Base-by-base conservation (phyloP, 2,329 filamentous ascomycete genomes). In the Alternaria sp. region DNA sequence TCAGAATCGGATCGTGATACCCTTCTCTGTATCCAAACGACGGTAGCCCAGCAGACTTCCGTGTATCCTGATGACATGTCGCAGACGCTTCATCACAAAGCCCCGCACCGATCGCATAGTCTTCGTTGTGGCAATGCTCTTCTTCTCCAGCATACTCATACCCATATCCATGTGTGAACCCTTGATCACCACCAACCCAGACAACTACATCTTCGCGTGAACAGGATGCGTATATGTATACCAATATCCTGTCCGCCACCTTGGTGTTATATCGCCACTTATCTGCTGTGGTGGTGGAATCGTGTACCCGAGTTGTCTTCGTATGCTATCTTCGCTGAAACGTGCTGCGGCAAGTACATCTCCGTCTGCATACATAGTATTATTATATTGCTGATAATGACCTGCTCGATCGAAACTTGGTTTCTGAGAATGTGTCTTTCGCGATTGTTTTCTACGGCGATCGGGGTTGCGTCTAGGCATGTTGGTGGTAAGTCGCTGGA, bases 291-390 rank as follows among this genome's bases (percentile, higher is more conserved):
- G n/a, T n/a, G 10, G 2, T 12, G 18, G 30, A 11, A 25, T 22
- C 30, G 20, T n/a, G 2, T n/a, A 40, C 2, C 30, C 25, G 3
- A 65, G 40, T 38, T 64, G 64, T 18, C 62, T 20, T 10, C 51
- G 30, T 25, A 61, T 62, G 3, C 56, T 58, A 9, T 64, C 62
- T 45, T 64, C 59, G 41, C 60, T 64, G 48, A 59, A 51, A 8
- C 14, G 8, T 7, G 30, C 18, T 30, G 28, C 40, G 18, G 40
- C 11, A 14, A 43, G 12, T 7, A 16, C 22, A 10, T 6, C 5
- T 22, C 12, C 18, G 12, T 16, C 14, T 10, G 45, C 18, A 11
- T 49, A 34, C 14, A 10, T 28, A 0, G 3, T 10, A 12, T n/a
- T n/a, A 22, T 16, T 16, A 14, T 34, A 6, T 8, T 34, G 45